Base-by-base conservation (phyloP, 495 filamentous ascomycete genomes). In the Talaromyces stipitatus region DNA sequence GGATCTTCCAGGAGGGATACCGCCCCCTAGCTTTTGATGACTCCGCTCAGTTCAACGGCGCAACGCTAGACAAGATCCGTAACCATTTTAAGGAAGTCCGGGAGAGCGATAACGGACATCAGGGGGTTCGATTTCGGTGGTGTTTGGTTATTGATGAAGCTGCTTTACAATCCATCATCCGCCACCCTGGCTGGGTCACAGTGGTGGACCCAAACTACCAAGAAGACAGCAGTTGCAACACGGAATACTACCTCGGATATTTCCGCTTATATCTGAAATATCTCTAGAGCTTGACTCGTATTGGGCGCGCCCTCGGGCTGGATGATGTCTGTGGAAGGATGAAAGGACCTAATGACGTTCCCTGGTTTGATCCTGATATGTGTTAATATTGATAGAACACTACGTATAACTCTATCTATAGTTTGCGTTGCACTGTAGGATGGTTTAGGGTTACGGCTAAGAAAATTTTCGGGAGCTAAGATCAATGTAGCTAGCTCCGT, bases 51-150 rank as follows among this genome's bases (percentile, higher is more conserved):
- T 60, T 60, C 51, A 38, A 63, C 14, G 55, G 58, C 23, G 54
- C 51, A 60, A 58, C 61, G 41, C 55, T 58, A 11, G 50, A 60
- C 26, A 24, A 60, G 54, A 23, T 63, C 58, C 58, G 61, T 46
- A 23, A 51, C 28, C 61, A 58, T 50, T 63, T 58, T 38, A 36
- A 45, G 30, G 55, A 43, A 14, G 4, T 41, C 12, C 36, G 16
- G 36, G 14, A 11, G 14, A 11, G 14, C 3, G 9, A 3, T 14
- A 41, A 41, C 14, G 36, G 36, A 4, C 3, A 4, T 14, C 12
- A 41, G 11, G 36, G 12, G 14, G 36, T 41, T 41, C 36, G 36
- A 41, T 41, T 14, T 41, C 12, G 36, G 16, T 41, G 36, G 36
- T 41, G 36, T 14, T 14, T 41, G 12, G 36, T 41, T 18, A 41